A percentile compares a stretch with the other conserved stretches of the same genome.
Conservation (phyloP, 2,329 filamentous ascomycete genomes). For the Lecanicillium sp. region DNA sequence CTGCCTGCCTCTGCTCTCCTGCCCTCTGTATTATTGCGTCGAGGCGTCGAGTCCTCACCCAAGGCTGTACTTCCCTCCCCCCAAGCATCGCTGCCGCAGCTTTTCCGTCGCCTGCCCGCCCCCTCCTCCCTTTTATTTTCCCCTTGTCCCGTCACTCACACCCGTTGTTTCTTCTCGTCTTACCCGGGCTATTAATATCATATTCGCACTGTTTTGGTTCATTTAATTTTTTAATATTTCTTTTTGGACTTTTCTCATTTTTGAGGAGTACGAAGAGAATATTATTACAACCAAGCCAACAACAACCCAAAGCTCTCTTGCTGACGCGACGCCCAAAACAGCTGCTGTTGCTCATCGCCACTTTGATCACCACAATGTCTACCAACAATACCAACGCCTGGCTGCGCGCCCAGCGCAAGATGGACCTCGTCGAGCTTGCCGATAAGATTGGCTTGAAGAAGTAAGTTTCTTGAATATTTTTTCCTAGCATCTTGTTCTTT, state of each 20-base stretch:
- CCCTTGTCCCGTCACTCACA: not conserved
- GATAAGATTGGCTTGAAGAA: constrained; percentile 61
- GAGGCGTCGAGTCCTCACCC: no score
- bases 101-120: not conserved
- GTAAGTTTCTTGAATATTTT: constrained; percentile 54
- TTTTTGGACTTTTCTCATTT: not conserved
- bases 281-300: constrained; percentile 1
- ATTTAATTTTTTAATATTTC: constrained; percentile 4
- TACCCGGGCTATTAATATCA: not conserved
- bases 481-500: constrained; percentile 7
- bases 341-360: not conserved
- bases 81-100: no score
- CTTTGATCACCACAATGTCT: constrained; percentile 14
- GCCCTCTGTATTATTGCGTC: no score
- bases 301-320: no score
- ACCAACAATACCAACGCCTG: constrained; percentile 51
- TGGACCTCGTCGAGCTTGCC: constrained; percentile 68
- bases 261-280: no score
- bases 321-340: no score
- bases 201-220: no score
- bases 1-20: no score
- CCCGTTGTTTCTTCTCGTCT: constrained; percentile 1
- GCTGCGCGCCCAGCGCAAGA: constrained; percentile 76
- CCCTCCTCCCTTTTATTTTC: not conserved
- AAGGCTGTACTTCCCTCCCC: no score